Evolutionary conservation across 306 rosid genomes (phyloP).

Genomic region (Luffa acutangula): DNA sequence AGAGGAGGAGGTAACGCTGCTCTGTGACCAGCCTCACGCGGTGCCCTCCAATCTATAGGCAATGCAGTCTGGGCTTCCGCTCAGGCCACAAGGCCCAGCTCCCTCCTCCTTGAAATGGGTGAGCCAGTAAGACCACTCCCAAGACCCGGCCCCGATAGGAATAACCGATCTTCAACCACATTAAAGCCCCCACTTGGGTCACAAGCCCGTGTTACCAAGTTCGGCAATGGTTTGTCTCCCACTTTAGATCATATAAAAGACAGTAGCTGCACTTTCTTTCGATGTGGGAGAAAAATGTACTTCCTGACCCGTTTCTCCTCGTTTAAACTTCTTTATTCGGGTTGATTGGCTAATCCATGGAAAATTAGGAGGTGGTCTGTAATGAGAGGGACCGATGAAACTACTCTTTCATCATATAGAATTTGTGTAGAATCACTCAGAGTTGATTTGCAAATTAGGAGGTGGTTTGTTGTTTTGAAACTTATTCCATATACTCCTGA

Average conservation of each 20-base stretch:
- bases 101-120: not conserved
- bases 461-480: too few relatives aligned
- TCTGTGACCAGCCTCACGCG: constrained; percentile 28
- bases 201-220: not conserved
- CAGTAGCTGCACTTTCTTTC: not conserved
- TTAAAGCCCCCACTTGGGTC: too few relatives aligned
- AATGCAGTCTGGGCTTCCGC: not conserved
- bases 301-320: too few relatives aligned
- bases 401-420: too few relatives aligned
- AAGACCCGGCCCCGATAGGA: not conserved
- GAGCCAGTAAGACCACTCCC: not conserved
- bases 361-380: too few relatives aligned
- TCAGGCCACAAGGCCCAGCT: not conserved
- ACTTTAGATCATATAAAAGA: not conserved
- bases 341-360: too few relatives aligned
- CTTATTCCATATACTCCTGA: too few relatives aligned
- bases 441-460: too few relatives aligned
- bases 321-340: too few relatives aligned
- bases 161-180: too few relatives aligned
- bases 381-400: too few relatives aligned
- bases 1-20: constrained; percentile 18
- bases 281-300: not conserved
- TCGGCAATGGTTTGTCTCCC: not conserved
- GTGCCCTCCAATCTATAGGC: not conserved
- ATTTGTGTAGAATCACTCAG: too few relatives aligned